phyloP scores from a whole-genome alignment of 1,139 yeast species.

The Sugiyamaella novakii region DNA sequence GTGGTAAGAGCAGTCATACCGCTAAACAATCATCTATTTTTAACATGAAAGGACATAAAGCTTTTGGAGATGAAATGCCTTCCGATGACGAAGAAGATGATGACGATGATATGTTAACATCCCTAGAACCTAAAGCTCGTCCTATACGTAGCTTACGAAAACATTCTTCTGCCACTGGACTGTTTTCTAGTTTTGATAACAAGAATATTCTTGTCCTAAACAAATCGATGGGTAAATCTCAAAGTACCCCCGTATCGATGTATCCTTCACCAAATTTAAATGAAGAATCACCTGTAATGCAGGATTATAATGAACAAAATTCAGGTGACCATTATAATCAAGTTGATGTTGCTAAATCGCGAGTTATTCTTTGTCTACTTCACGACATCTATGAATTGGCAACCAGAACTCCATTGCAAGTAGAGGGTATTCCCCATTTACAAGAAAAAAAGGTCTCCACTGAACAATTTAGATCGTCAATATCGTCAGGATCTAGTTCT shows the following conservation, averaged over 20 bases:
- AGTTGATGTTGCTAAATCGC: slow-evolving; percentile 30
- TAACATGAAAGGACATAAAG: neutral
- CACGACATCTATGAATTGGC: slow-evolving; percentile 34
- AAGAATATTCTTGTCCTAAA: slow-evolving; percentile 14
- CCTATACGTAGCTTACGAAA: slow-evolving; percentile 19
- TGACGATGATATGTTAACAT: slow-evolving; percentile 34
- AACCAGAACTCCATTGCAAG: slow-evolving; percentile 16
- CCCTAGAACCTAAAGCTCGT: slow-evolving; percentile 30
- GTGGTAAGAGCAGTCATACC: slow-evolving; percentile 7
- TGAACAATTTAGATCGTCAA: slow-evolving; percentile 3
- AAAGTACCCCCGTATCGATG: neutral
- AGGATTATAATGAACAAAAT: neutral
- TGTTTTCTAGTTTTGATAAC: slow-evolving; percentile 8
- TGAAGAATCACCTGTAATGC: neutral
- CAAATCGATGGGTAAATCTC: neutral
- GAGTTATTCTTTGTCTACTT: slow-evolving; percentile 31
- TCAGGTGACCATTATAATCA: neutral
- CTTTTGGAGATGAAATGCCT: neutral
- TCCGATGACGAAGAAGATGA: slow-evolving; percentile 25
- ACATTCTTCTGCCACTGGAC: slow-evolving; percentile 17
- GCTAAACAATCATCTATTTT: slow-evolving; percentile 6
- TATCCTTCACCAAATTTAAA: neutral
- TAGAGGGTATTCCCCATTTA: too few species aligned
- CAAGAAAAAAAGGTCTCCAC: neutral
- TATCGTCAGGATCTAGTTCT: slow-evolving; percentile 11